Percentiles rank a stretch among this genome's conserved stretches.
These are phyloP conservation scores for Exserohilum rostratum DNA, from an alignment of 2,329 filamentous ascomycete genomes.

Conservation along the genomic window DNA sequence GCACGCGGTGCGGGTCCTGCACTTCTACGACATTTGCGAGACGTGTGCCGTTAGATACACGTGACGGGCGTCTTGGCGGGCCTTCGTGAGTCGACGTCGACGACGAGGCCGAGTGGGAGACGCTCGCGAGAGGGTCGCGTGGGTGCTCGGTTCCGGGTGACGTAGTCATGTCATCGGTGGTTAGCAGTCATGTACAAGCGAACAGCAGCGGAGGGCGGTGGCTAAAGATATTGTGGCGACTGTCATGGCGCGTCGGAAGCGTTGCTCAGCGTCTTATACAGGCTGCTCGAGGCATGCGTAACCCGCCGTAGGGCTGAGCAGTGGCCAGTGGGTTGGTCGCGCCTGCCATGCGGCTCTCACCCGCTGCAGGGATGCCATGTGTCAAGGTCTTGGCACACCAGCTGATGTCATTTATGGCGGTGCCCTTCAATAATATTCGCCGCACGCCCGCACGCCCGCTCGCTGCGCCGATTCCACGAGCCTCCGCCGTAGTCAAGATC, in stretches of 20 bases:
- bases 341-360: conserved; percentile 18
- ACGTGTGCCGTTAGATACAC: background rate
- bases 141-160: conserved; percentile 13
- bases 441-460: conserved; percentile 17
- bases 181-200: background rate
- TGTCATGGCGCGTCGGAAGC: conserved; percentile 6
- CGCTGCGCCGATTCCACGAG: conserved; percentile 7
- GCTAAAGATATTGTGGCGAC: conserved; percentile 1
- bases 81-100: background rate
- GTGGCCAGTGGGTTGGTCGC: conserved; percentile 11
- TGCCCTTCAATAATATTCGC: conserved; percentile 14
- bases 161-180: conserved; percentile 34
- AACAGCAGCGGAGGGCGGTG: conserved; percentile 1
- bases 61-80: background rate
- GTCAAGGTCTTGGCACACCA: conserved; percentile 15
- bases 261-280: too few relatives aligned
- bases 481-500: conserved; percentile 10
- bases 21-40: conserved; percentile 27
- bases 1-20: conserved; percentile 31
- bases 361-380: conserved; percentile 25
- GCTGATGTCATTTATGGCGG: conserved; percentile 16
- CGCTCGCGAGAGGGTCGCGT: conserved; percentile 6
- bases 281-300: background rate
- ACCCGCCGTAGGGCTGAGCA: conserved; percentile 17
- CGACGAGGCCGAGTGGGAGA: background rate